phyloP scores from a whole-genome alignment of 371 early-diverging fungal genomes.

The Mortierella sp. region DNA sequence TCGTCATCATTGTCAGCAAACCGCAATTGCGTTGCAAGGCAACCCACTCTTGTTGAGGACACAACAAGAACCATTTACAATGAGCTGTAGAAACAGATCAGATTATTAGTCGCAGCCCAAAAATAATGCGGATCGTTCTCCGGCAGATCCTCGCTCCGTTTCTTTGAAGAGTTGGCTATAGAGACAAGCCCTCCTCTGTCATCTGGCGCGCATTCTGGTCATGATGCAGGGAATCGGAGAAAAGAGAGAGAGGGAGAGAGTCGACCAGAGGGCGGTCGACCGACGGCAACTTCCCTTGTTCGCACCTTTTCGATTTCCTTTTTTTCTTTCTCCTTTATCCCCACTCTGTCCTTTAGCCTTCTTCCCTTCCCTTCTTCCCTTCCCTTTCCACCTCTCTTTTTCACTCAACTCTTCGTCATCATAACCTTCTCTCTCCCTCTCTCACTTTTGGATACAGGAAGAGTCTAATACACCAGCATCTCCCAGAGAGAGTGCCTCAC shows the following conservation, averaged over 20 bases:
- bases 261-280: conserved; percentile 7
- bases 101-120: neutral
- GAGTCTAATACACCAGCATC: neutral
- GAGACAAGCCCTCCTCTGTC: neutral
- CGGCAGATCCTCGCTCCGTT: neutral
- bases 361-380: neutral
- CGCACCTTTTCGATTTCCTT: neutral
- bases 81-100: neutral
- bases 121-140: neutral
- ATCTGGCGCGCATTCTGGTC: conserved; percentile 12
- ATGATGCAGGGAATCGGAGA: conserved; percentile 32
- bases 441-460: neutral
- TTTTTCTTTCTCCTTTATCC: neutral
- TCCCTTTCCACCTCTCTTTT: neutral
- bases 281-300: neutral
- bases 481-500: conserved; percentile 1
- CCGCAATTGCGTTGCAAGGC: neutral
- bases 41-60: too few species aligned
- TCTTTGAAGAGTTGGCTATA: too few species aligned
- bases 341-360: neutral
- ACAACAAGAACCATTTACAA: neutral
- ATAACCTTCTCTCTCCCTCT: neutral
- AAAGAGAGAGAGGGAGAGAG: conserved; percentile 12
- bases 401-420: neutral
- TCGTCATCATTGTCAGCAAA: neutral